Base-by-base conservation (phyloP, 345 rosid genomes). In the Lepidium didymum region DNA sequence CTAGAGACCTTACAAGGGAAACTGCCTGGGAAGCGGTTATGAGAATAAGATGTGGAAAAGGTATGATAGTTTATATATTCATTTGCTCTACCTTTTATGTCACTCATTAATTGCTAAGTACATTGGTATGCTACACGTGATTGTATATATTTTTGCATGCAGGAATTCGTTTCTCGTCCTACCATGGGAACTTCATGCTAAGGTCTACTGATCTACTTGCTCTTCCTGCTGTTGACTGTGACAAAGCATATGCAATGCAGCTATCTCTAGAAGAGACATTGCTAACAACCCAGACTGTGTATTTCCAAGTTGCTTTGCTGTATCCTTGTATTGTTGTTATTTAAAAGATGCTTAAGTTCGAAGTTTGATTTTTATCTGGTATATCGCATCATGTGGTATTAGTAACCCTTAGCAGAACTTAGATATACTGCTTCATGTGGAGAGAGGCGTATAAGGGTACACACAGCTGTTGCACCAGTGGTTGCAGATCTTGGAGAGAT, bases 21-120 rank as follows among this genome's bases (percentile, higher is more conserved):
- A 95, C 99, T 75, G 98, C 96, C 40, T 95, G 99, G 99, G 99
- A 95, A 82, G 84, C 98, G n/a, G 99, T 91, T 47, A 86, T 95
- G 99, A 89, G 99, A 44, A 68, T 95, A 77, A 85, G 99, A 91
- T 95, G 98, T 77, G 99, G 99, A 82, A 95, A 95, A 87, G 98
- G 99, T 91, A 37, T 46, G 76, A 44, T n/a, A 31, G 21, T 64
- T 73, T 58, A 31, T 49, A 68, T 59, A 29, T 36, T 58, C 21
- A 14, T 58, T 45, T 49, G 51, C 34, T 36, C 35, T 44, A 44
- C 36, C 58, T 45, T 12, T 47, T 53, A 15, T 44, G 63, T 49
- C 60, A 47, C 44, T 56, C 16, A 56, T 53, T 50, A 25, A 12
- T 56, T 77, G 16, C 44, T 68, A 41, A 45, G 52, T 60, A 7